Percentiles rank a stretch among this genome's conserved stretches.
These are phyloP conservation scores for Talaromyces verruculosus DNA, from an alignment of 2,329 filamentous ascomycete species.

Conservation along the genomic window DNA sequence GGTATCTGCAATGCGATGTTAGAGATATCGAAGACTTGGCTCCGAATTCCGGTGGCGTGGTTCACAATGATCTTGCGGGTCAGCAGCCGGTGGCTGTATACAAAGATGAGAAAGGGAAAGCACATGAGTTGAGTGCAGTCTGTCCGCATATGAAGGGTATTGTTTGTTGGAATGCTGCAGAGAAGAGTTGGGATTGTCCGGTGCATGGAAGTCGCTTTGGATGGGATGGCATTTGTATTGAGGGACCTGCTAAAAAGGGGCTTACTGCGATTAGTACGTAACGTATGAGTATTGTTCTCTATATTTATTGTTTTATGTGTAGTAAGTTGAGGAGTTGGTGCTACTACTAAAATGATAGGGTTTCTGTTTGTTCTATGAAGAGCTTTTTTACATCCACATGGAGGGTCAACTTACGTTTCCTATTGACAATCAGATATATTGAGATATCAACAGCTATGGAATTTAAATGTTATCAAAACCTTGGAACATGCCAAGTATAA, in stretches of 20 bases:
- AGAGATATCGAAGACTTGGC: constrained; percentile 4
- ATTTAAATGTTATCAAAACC: no score
- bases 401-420: no score
- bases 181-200: constrained; percentile 12
- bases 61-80: not conserved
- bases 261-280: not conserved
- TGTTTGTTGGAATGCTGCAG: not conserved
- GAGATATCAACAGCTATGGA: no score
- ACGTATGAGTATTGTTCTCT: not conserved
- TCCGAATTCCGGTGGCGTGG: not conserved
- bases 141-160: constrained; percentile 6
- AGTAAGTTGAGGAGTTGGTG: not conserved
- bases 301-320: not conserved
- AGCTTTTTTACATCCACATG: not conserved
- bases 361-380: not conserved
- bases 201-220: constrained; percentile 1
- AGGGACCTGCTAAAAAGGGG: constrained; percentile 1
- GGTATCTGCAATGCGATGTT: not conserved
- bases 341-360: not conserved
- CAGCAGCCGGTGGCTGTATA: not conserved
- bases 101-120: not conserved
- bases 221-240: not conserved
- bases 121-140: not conserved
- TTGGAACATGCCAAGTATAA: no score
- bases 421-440: no score